Base-by-base conservation (phyloP, 2,329 filamentous ascomycete species). In the Nemania sp. region DNA sequence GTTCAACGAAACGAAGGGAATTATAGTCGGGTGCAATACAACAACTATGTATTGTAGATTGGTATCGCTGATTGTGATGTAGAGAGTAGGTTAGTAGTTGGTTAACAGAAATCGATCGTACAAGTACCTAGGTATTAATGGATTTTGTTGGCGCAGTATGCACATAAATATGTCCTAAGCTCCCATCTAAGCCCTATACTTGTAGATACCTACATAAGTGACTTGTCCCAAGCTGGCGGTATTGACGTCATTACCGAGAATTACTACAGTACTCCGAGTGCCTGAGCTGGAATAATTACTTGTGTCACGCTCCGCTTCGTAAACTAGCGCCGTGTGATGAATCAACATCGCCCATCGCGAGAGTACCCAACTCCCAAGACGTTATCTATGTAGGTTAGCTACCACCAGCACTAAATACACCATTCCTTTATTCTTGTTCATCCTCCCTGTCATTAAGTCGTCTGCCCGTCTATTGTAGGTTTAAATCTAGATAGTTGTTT, bases 231-330 rank as follows among this genome's bases (percentile, higher is more conserved):
- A n/a, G n/a, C n/a, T n/a, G n/a, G n/a, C 5, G 7, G 18, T 54
- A 49, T 49, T 67, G 64, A 67, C 64, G 64, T 67, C 64, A 67
- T 59, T 54, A 18, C 64, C 20, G 38, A 5, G 38, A 41, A 41
- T 41, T 15, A 18, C 15, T 18, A 4, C 5, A 41, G 38, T 18
- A 15, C 5, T 3, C 3, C 47, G 13, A 35, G 41, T 55, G 15
- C 15, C 7, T 8, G 2, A 35, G 7, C 32, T 35, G 6, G 18
- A 45, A 15, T n/a, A 10, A 4, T 13, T 29, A 38, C 6, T 26
- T 51, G 22, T 15, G 6, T 55, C 52, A 56, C n/a, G 38, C 5
- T 24, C 38, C 18, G 20, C 52, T n/a, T n/a, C n/a, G n/a, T n/a
- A n/a, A n/a, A n/a, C n/a, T 67, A 67, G 64, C 59, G 64, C 43